Conservation (phyloP, 2,329 filamentous ascomycete genomes). For the Claviceps maximensis region DNA sequence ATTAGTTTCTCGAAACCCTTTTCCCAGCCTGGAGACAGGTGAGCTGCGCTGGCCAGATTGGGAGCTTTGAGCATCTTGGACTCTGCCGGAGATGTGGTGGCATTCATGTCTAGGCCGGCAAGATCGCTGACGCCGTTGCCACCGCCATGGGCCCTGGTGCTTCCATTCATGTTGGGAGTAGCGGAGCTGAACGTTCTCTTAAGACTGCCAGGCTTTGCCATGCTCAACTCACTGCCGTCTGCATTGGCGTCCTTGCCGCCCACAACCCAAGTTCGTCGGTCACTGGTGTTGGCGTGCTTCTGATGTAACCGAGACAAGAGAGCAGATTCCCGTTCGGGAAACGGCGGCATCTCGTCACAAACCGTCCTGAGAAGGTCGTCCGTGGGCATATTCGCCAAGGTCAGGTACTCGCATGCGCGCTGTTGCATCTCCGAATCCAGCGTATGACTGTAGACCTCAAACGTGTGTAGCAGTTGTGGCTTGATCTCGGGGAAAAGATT, state of each 20-base stretch:
- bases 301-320: slow-evolving; percentile 85
- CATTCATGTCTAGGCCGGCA: slow-evolving; percentile 67
- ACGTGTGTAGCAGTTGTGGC: slow-evolving; percentile 80
- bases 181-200: slow-evolving; percentile 72
- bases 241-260: slow-evolving; percentile 88
- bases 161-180: slow-evolving; percentile 30
- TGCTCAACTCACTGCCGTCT: slow-evolving; percentile 63
- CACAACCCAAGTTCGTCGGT: slow-evolving; percentile 96
- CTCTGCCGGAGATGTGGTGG: slow-evolving; percentile 42
- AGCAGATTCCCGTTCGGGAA: slow-evolving; percentile 87
- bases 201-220: slow-evolving; percentile 69
- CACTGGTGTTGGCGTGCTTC: slow-evolving; percentile 83
- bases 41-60: slow-evolving; percentile 83
- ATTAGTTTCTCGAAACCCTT: slow-evolving; percentile 74
- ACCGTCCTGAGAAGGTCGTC: slow-evolving; percentile 88
- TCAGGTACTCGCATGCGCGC: slow-evolving; percentile 87
- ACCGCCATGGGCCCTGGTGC: slow-evolving; percentile 27
- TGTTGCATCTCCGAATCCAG: slow-evolving; percentile 93
- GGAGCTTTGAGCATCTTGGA: slow-evolving; percentile 50
- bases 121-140: slow-evolving; percentile 51
- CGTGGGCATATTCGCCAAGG: slow-evolving; percentile 69
- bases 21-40: slow-evolving; percentile 92
- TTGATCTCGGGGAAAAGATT: slow-evolving; percentile 98
- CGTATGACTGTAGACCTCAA: slow-evolving; percentile 85
- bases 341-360: slow-evolving; percentile 97